Evolutionary conservation across 106 monocot species (phyloP), one percentile per base, ranked within the genome.

Genomic region (Platanthera guangdongensis): DNA sequence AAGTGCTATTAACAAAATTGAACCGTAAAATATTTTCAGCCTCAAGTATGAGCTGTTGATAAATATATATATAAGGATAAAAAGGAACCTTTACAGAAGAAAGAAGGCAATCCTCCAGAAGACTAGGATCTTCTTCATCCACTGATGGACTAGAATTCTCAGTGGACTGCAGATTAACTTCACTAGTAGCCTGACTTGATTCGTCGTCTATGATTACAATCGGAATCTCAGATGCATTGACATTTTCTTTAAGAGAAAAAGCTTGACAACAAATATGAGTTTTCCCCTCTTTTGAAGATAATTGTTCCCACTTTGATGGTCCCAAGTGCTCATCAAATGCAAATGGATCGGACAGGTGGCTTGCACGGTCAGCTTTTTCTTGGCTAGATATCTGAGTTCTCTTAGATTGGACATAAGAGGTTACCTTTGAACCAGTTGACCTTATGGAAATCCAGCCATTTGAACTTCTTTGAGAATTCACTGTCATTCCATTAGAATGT

Each of bases 31-130:
- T 7, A 25, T 8, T 48, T 6, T 4, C 8, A 18, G 47, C 70
- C 70, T 48, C 47, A 15, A 53, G 53, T 5, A 53, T 53, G 2
- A 53, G 53, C 6, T 53, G 12, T 8, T 2, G 14, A 14, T 53
- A 10, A 10, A 13, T 47, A 52, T 51, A 71, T 65, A 51, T 25
- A 65, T 50, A 54, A 70, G 46, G 57, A 50, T 14, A 50, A 67
- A n/a, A 51, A 77, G 55, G 75, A 86, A 99, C 99, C 99, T 99
- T 94, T 16, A 94, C 81, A 76, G 99, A 89, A 78, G 94, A 81
- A 30, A 99, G 84, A 77, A 99, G 94, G 77, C 94, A 94, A 16
- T 94, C 92, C 57, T 92, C 94, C n/a, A 92, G 51, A 83, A 92
- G 77, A 53, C 54, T 79, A 19, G 86, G 70, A 82, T 87, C 89